A percentile compares a stretch with the other conserved stretches of the same genome.
Conservation (phyloP, 2,329 filamentous ascomycete genomes). For the Fusarium tupiense region DNA sequence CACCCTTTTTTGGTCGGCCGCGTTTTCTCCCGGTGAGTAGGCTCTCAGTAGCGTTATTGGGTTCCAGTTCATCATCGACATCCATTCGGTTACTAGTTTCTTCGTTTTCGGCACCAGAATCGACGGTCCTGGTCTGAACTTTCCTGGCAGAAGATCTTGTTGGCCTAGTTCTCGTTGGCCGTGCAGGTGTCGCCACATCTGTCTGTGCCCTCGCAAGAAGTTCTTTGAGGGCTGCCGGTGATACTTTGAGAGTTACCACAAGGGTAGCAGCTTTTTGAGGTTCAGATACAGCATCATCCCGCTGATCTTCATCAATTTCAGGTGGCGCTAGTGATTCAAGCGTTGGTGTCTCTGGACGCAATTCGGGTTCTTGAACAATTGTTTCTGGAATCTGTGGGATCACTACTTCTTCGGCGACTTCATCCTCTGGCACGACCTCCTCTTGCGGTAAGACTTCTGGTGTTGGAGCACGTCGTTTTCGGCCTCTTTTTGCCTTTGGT, state of each 20-base stretch:
- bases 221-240: conserved; percentile 9
- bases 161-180: conserved; percentile 10
- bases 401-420: neutral
- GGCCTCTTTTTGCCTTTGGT: conserved; percentile 7
- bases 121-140: neutral
- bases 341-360: neutral
- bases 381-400: neutral
- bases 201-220: neutral
- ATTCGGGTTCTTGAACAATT: neutral
- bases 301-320: neutral
- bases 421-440: neutral
- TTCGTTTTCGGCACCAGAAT: neutral
- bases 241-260: conserved; percentile 19
- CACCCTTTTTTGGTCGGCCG: conserved; percentile 33
- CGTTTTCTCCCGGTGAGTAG: conserved; percentile 42
- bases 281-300: neutral
- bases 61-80: neutral
- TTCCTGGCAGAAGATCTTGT: conserved; percentile 24
- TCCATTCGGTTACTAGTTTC: neutral
- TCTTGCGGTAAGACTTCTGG: neutral
- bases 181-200: conserved; percentile 13
- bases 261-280: neutral
- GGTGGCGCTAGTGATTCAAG: neutral
- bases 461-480: neutral
- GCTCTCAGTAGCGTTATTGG: neutral